phyloP scores from a whole-genome alignment of 306 rosid genomes.

The Spatholobus suberectus region DNA sequence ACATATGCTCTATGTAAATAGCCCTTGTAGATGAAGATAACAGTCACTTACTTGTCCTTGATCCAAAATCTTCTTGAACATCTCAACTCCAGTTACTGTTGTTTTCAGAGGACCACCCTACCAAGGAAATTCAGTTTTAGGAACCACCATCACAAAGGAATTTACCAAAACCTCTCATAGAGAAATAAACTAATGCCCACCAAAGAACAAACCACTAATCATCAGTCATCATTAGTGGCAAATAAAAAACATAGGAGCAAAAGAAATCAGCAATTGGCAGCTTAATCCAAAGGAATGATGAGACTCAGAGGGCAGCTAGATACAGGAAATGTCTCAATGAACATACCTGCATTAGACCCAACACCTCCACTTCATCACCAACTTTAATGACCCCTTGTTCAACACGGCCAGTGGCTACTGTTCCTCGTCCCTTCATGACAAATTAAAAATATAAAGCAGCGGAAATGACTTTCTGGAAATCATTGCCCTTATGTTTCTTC shows the following conservation, averaged over 20 bases:
- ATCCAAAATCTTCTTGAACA: constrained; percentile 98
- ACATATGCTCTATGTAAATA: constrained; percentile 23
- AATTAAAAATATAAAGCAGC: constrained; percentile 29
- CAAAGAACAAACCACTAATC: constrained; percentile 12
- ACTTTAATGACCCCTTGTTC: constrained; percentile 93
- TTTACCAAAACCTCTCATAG: neutral
- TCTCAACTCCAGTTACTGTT: constrained; percentile 97
- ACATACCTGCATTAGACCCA: constrained; percentile 90
- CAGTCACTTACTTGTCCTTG: constrained; percentile 83
- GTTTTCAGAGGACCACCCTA: constrained; percentile 88
- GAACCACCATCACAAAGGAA: constrained; percentile 19
- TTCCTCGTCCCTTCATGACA: constrained; percentile 90
- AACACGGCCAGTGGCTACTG: constrained; percentile 97
- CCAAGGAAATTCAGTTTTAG: constrained; percentile 39
- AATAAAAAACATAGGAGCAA: constrained; percentile 8
- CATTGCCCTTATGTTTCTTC: neutral
- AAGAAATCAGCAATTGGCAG: constrained; percentile 6
- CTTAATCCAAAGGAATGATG: constrained; percentile 26
- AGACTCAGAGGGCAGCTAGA: constrained; percentile 9
- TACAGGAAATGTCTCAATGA: constrained; percentile 9
- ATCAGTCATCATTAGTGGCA: neutral
- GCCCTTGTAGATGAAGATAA: constrained; percentile 13
- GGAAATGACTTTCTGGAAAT: constrained; percentile 10
- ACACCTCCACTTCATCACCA: constrained; percentile 95
- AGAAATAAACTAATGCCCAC: constrained; percentile 19